A percentile compares a stretch with the other conserved stretches of the same genome.
Evolutionary conservation across 148 eudicot species (phyloP).

Genomic region (Amaranthus palmeri): DNA sequence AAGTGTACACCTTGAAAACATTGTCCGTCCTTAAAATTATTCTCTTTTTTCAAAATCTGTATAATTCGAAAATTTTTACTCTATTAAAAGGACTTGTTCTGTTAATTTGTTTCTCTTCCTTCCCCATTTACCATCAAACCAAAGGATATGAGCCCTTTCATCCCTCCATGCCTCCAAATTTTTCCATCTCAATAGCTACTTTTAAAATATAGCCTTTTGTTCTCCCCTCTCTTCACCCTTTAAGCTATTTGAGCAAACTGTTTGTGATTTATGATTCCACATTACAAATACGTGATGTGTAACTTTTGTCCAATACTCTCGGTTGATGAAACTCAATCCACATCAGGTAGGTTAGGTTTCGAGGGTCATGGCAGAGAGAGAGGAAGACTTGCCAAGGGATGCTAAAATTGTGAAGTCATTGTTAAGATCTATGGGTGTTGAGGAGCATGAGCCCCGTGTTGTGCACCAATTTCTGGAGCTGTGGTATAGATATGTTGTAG

Average conservation of each 20-base stretch:
- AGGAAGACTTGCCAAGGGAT: slow-evolving; percentile 80
- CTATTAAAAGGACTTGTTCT: too few relatives aligned
- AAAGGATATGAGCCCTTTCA: too few relatives aligned
- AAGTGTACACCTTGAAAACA: too few relatives aligned
- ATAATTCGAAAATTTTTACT: too few relatives aligned
- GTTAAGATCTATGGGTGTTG: slow-evolving; percentile 90
- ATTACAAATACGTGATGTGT: background rate
- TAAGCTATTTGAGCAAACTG: background rate
- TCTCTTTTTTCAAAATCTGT: too few relatives aligned
- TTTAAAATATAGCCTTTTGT: background rate
- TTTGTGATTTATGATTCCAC: background rate
- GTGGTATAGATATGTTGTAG: slow-evolving; percentile 83
- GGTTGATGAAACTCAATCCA: slow-evolving; percentile 4
- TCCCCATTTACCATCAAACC: too few relatives aligned
- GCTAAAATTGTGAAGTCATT: slow-evolving; percentile 80
- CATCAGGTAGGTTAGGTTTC: slow-evolving; percentile 10
- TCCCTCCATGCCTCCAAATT: too few relatives aligned
- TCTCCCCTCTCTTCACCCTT: background rate
- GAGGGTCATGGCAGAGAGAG: slow-evolving; percentile 63
- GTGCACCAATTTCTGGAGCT: slow-evolving; percentile 83
- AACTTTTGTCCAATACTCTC: background rate
- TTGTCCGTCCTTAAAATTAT: too few relatives aligned
- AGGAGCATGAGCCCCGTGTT: slow-evolving; percentile 83
- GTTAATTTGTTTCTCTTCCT: too few relatives aligned
- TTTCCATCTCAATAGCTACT: background rate